Base-by-base conservation (phyloP, 352 stramenopile genomes). In the Phytopythium litorale region DNA sequence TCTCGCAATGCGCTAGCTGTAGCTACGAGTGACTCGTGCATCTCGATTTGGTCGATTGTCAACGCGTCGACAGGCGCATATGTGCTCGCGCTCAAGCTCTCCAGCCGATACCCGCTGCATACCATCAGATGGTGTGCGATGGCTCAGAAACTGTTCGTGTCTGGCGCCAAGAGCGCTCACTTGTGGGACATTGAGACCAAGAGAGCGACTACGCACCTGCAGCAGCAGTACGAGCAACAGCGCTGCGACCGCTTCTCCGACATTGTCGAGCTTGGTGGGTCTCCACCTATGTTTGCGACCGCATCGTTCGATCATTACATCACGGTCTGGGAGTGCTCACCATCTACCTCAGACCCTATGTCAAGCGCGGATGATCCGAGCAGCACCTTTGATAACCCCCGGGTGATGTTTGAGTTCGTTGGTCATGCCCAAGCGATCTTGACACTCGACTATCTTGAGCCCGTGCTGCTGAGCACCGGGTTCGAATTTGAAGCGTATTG, bases 401-500 rank as follows among this genome's bases (percentile, higher is more conserved):
- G 68, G 40, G 64, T 82, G n/a, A 68, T 70, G 1, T 91, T 82
- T 61, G 69, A 79, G n/a, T 80, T 95, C 12, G 52, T 72, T 33
- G 80, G 81, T 1, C 87, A 96, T 48, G 56, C 68, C 23, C 81
- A 91, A 56, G 86, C 73, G 3, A 76, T 94, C 15, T 65, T 81
- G 23, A 78, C 82, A 19, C 68, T 95, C 11, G 83, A 89, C 48
- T 92, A 79, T 37, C 60, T 64, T 25, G 66, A 88, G 23, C 70
- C 68, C 5, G 46, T 91, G 6, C 56, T 96, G 9, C 58, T 96
- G 11, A 92, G 76, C 60, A 88, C 72, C 7, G 87, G 86, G 0
- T 96, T 95, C 48, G 87, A 96, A 56, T 81, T 94, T 53, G 77
- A 91, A 63, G 82, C 84, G 7, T 90, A 89, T 30, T 88, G 84